phyloP scores from a whole-genome alignment of 2,329 filamentous ascomycete species.

The Phialocephala sp. region DNA sequence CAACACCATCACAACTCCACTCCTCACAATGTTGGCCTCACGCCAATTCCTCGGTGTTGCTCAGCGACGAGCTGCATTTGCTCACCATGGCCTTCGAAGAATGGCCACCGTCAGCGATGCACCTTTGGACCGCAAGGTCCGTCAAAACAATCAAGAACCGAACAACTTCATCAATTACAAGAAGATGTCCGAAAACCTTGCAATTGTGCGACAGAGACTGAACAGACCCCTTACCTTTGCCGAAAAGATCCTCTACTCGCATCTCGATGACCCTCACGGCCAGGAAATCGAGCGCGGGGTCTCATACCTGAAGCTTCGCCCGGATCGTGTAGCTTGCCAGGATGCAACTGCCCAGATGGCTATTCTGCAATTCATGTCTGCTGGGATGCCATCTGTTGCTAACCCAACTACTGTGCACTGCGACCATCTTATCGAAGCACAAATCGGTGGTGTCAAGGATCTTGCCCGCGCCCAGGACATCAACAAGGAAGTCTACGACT shows the following conservation, averaged over 20 bases:
- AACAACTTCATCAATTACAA: constrained; percentile 99
- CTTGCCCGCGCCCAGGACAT: constrained; percentile 86
- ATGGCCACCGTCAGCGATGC: constrained; percentile 88
- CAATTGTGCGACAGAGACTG: constrained; percentile 85
- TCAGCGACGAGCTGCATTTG: constrained; percentile 61
- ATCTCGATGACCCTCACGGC: constrained; percentile 93
- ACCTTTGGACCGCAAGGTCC: constrained; percentile 92
- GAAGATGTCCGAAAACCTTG: constrained; percentile 98
- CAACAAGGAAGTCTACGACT: constrained; percentile 99
- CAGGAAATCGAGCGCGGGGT: constrained; percentile 96
- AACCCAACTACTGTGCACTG: constrained; percentile 97
- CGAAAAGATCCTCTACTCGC: constrained; percentile 99
- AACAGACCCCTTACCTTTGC: constrained; percentile 93
- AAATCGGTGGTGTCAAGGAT: constrained; percentile 93
- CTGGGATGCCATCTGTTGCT: constrained; percentile 92
- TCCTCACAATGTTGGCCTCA: constrained; percentile 69
- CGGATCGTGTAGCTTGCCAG: constrained; percentile 98
- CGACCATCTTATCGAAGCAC: constrained; percentile 98
- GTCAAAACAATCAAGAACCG: constrained; percentile 96
- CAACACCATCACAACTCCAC: constrained; percentile 27
- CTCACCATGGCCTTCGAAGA: constrained; percentile 67
- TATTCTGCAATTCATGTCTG: constrained; percentile 99
- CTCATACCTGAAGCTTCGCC: constrained; percentile 95
- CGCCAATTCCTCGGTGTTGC: constrained; percentile 72
- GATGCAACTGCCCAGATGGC: constrained; percentile 99